A percentile compares a stretch with the other conserved stretches of the same genome.
Conservation (phyloP, 164 flowering plant species). For the Dillenia suffruticosa region DNA sequence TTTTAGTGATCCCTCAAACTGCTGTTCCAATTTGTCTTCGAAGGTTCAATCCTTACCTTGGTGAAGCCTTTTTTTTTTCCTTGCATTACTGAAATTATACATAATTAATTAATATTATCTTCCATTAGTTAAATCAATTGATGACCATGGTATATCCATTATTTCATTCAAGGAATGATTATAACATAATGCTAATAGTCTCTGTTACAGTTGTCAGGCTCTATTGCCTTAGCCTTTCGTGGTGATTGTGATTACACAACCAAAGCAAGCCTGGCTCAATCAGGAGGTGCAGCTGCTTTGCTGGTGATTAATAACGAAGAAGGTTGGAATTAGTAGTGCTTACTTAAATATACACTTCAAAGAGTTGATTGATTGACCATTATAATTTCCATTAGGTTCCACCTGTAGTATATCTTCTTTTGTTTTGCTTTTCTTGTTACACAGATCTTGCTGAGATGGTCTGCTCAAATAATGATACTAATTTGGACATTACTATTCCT, state of each 20-base stretch:
- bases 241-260: conserved; percentile 60
- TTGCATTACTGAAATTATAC: no score
- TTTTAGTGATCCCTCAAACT: conserved; percentile 45
- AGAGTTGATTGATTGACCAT: background rate
- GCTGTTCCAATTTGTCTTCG: conserved; percentile 52
- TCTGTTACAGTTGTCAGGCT: conserved; percentile 48
- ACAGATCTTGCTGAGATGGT: conserved; percentile 66
- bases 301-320: conserved; percentile 66
- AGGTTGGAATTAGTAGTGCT: conserved; percentile 30
- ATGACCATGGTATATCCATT: no score
- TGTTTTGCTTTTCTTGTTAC: background rate
- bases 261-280: conserved; percentile 63
- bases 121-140: no score
- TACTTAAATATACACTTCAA: background rate
- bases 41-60: conserved; percentile 31
- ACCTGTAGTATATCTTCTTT: background rate
- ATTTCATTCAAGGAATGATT: no score
- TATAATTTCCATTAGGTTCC: background rate
- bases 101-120: no score
- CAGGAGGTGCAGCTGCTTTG: conserved; percentile 59
- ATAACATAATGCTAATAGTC: background rate
- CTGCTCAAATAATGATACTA: conserved; percentile 49
- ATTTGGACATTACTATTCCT: conserved; percentile 60
- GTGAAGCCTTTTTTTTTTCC: background rate
- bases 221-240: conserved; percentile 52